These are phyloP conservation scores for Zoysia matrella DNA, from an alignment of 202 grass and related monocot genomes.

Conservation along the genomic window DNA sequence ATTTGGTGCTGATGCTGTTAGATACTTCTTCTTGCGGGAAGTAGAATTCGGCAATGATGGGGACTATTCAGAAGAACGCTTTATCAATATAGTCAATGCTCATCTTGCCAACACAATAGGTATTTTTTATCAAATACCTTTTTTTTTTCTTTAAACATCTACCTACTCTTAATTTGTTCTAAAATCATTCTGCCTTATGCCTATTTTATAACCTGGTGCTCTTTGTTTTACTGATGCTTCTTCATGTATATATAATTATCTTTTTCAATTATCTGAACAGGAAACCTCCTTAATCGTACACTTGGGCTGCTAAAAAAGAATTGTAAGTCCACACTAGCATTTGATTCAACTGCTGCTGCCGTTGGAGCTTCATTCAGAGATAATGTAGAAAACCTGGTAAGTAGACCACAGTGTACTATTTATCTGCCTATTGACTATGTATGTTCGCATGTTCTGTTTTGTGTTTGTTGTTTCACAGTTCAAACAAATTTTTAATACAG, in stretches of 20 bases:
- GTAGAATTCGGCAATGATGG: slow-evolving; percentile 95
- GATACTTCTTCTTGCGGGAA: slow-evolving; percentile 96
- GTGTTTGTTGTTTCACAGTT: slow-evolving; percentile 31
- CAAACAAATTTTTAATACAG: slow-evolving; percentile 56
- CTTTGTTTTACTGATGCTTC: not conserved
- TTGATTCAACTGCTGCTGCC: slow-evolving; percentile 70
- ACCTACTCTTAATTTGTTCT: not conserved
- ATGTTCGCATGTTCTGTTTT: slow-evolving; percentile 8
- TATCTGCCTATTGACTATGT: not conserved
- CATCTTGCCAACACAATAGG: slow-evolving; percentile 97
- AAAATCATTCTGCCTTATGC: slow-evolving; percentile 11
- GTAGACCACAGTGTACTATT: slow-evolving; percentile 25
- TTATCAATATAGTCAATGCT: slow-evolving; percentile 95
- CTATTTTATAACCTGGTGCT: slow-evolving; percentile 13
- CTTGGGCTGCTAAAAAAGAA: slow-evolving; percentile 97
- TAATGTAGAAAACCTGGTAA: slow-evolving; percentile 81
- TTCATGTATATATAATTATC: slow-evolving; percentile 33
- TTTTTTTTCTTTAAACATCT: slow-evolving; percentile 14
- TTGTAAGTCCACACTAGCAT: slow-evolving; percentile 70
- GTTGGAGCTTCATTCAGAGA: slow-evolving; percentile 70
- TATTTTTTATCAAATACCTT: slow-evolving; percentile 37
- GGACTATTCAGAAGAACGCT: slow-evolving; percentile 96
- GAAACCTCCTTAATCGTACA: slow-evolving; percentile 96
- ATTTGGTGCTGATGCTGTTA: slow-evolving; percentile 91
- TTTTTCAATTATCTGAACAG: slow-evolving; percentile 46